Conservation (phyloP, 768 basidiomycete species). For the Pleurotus salmoneostramineus region DNA sequence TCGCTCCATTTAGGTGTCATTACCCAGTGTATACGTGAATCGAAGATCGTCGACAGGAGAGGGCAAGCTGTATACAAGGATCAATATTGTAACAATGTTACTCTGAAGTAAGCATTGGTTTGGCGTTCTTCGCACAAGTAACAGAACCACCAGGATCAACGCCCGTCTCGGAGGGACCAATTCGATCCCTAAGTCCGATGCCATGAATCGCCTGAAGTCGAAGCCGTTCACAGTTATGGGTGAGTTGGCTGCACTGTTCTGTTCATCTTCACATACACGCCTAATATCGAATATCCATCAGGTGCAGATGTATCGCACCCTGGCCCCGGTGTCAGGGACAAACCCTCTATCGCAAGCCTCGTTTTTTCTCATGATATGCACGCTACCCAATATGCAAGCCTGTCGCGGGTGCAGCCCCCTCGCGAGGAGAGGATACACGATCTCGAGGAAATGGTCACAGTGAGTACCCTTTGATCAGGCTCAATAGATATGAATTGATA, state of each 20-base stretch:
- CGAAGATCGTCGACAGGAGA: slow-evolving; percentile 21
- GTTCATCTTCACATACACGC: not conserved
- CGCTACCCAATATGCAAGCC: slow-evolving; percentile 43
- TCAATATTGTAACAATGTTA: slow-evolving; percentile 55
- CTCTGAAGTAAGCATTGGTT: slow-evolving; percentile 38
- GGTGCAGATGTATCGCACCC: slow-evolving; percentile 65
- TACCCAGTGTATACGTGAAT: slow-evolving; percentile 18
- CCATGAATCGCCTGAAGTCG: slow-evolving; percentile 18
- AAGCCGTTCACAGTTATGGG: slow-evolving; percentile 36
- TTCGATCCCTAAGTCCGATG: slow-evolving; percentile 22
- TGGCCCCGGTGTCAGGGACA: slow-evolving; percentile 38
- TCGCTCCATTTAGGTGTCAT: not conserved
- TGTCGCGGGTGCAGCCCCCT: slow-evolving; percentile 39
- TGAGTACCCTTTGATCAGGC: slow-evolving; percentile 15
- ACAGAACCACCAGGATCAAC: slow-evolving; percentile 38
- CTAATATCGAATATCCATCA: slow-evolving; percentile 14
- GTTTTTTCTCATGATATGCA: slow-evolving; percentile 52
- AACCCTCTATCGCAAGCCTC: slow-evolving; percentile 36
- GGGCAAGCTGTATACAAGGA: slow-evolving; percentile 21
- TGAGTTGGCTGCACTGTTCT: slow-evolving; percentile 10
- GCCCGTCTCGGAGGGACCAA: slow-evolving; percentile 50
- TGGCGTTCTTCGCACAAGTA: not conserved
- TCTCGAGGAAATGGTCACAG: slow-evolving; percentile 33
- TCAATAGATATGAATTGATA: not conserved
- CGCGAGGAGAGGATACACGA: slow-evolving; percentile 42